A percentile compares a stretch with the other conserved stretches of the same genome.
Evolutionary conservation across 257 asterid genomes (phyloP).

Genomic region (Solanum etuberosum): DNA sequence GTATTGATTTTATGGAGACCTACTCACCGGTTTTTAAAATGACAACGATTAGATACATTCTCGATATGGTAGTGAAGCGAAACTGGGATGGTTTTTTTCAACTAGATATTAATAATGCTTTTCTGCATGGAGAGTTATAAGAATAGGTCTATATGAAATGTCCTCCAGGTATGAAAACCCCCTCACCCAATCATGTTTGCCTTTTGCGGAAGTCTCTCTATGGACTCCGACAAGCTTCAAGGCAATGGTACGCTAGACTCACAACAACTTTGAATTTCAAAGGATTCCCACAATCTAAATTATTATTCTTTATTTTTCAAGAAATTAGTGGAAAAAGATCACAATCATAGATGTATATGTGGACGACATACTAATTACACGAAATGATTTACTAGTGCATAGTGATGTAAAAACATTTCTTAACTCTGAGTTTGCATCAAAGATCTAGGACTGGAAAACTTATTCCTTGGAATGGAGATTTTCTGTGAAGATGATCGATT

Average conservation of each 20-base stretch:
- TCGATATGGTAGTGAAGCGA: no score
- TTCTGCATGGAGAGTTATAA: no score
- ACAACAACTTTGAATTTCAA: background rate
- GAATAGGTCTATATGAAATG: background rate
- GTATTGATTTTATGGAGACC: background rate
- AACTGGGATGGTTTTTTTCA: no score
- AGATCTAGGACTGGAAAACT: background rate
- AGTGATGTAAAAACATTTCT: no score
- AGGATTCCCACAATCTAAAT: background rate
- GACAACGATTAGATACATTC: no score
- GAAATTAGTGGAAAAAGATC: no score
- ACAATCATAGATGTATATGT: background rate
- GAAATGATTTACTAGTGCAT: background rate
- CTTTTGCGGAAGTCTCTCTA: background rate
- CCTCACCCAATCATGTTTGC: background rate
- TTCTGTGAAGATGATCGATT: no score
- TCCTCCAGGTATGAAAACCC: background rate
- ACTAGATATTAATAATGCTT: no score
- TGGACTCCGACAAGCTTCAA: background rate
- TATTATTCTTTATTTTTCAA: background rate
- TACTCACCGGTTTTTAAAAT: no score
- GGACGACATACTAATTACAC: no score
- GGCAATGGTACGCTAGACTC: background rate
- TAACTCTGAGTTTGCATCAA: background rate
- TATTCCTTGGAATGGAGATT: no score